These are phyloP conservation scores for Plantago ovata DNA, from an alignment of 257 asterid species.

Conservation along the genomic window DNA sequence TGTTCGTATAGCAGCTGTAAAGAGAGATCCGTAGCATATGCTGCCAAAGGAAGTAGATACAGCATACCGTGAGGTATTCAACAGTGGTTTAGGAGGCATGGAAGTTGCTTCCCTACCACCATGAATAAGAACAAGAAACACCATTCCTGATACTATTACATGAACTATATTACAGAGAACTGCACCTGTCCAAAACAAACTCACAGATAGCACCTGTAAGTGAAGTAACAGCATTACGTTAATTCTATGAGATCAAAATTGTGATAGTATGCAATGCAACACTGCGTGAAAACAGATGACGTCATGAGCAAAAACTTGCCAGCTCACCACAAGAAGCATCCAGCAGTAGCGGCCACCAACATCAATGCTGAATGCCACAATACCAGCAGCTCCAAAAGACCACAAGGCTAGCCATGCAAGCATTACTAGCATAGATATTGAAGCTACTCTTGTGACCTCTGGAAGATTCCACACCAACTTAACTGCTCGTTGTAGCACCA, in stretches of 20 bases:
- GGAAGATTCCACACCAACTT: constrained; percentile 88
- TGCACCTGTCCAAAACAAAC: constrained; percentile 99
- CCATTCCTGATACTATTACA: constrained; percentile 93
- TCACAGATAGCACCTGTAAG: constrained; percentile 71
- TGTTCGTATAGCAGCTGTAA: constrained; percentile 94
- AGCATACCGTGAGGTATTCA: constrained; percentile 64
- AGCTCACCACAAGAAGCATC: constrained; percentile 97
- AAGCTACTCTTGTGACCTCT: constrained; percentile 67
- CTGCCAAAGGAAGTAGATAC: constrained; percentile 93
- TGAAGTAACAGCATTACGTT: constrained; percentile 16
- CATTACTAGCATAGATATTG: constrained; percentile 74
- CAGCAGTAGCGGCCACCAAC: constrained; percentile 96
- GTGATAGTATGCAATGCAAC: constrained; percentile 9
- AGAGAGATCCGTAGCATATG: constrained; percentile 97
- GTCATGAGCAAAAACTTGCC: constrained; percentile 85
- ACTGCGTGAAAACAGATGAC: constrained; percentile 21
- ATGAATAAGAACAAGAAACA: constrained; percentile 79
- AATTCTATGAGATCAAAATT: constrained; percentile 17
- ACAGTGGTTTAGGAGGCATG: constrained; percentile 83
- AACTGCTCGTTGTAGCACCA: constrained; percentile 84
- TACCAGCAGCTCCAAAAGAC: constrained; percentile 95
- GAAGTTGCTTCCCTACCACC: constrained; percentile 74
- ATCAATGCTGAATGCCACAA: constrained; percentile 76
- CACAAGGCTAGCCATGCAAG: constrained; percentile 86
- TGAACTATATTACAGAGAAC: constrained; percentile 86